A percentile compares a stretch with the other conserved stretches of the same genome.
These are phyloP conservation scores for Aspergillus saccharolyticus DNA, from an alignment of 495 filamentous ascomycete genomes.

Conservation along the genomic window DNA sequence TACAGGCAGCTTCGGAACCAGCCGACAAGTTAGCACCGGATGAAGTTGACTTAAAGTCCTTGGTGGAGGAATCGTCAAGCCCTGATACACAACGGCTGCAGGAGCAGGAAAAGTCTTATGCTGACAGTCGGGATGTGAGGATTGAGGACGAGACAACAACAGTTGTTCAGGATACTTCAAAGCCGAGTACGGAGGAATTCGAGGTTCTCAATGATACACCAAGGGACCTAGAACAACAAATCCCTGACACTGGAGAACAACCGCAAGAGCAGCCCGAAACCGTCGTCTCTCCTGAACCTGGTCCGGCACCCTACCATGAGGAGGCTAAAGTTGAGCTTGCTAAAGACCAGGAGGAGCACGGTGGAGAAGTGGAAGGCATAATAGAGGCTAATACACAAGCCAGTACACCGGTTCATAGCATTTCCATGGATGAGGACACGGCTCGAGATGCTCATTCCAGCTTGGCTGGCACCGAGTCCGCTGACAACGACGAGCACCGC, in stretches of 20 bases:
- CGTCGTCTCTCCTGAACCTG: not conserved
- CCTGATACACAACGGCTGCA: not conserved
- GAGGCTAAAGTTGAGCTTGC: slow-evolving; percentile 4
- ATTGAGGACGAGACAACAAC: slow-evolving; percentile 6
- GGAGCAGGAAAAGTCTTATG: not conserved
- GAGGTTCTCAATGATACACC: not conserved
- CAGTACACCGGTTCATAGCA: not conserved
- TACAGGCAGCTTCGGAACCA: not conserved
- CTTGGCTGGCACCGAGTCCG: not conserved
- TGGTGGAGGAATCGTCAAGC: not conserved
- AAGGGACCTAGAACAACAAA: not conserved
- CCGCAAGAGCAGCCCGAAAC: slow-evolving; percentile 1
- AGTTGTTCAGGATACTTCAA: not conserved
- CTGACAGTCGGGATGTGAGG: not conserved
- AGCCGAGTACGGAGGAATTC: not conserved
- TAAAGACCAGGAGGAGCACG: not conserved
- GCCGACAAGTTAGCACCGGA: not conserved
- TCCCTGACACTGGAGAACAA: not conserved
- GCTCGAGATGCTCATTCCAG: not conserved
- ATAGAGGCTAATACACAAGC: too few relatives aligned
- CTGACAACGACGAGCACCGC: slow-evolving; percentile 12
- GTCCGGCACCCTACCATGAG: not conserved
- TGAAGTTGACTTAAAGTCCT: not conserved
- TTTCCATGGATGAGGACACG: not conserved
- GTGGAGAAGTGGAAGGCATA: not conserved